Base-by-base conservation (phyloP, 192 early-diverging fungal genomes). In the Ambispora gerdemannii region DNA sequence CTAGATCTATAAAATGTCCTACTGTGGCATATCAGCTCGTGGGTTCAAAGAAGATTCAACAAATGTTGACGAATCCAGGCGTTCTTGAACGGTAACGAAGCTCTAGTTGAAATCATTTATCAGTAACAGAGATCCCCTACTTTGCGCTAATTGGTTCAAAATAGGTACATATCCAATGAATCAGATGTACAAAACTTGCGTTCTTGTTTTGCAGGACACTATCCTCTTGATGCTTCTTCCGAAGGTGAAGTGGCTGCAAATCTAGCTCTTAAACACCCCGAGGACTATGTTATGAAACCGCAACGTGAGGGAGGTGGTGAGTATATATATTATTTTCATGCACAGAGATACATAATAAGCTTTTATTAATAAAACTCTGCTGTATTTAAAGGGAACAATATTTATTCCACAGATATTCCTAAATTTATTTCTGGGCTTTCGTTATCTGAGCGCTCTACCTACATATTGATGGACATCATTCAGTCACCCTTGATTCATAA, bases 391-490 rank as follows among this genome's bases (percentile, higher is more conserved):
- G 78, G 78, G 32, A 93, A 97, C 81, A 98, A 98, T 81, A 80
- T 93, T 13, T 98, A 98, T 72, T 90, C 92, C 17, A 74, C 84
- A 19, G 92, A 97, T 71, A 93, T 98, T 69, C 84, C 86, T 1
- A 59, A 25, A 8, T 67, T 75, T 6, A 67, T 98, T 3, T 50
- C 63, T 8, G 73, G 73, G 22, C 53, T 97, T 50, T 74, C 83
- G 2, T 75, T 67, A 22, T 76, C 86, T 43, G 92, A 93, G 71
- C 81, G 90, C 13, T 88, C 86, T 71, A 93, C 90, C 0, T 96
- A 91, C 67, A 98, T 98, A 65, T 76, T 98, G 13, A 98, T 98
- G 97, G 95, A 97, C 61, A 78, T 97, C 10, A 98, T 98, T 65
- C 76, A 84, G 6, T 88, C 92, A 17, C 92, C 93, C 1, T 78